These are phyloP conservation scores for Claviceps maximensis DNA, from an alignment of 2,329 filamentous ascomycete species.

Conservation along the genomic window DNA sequence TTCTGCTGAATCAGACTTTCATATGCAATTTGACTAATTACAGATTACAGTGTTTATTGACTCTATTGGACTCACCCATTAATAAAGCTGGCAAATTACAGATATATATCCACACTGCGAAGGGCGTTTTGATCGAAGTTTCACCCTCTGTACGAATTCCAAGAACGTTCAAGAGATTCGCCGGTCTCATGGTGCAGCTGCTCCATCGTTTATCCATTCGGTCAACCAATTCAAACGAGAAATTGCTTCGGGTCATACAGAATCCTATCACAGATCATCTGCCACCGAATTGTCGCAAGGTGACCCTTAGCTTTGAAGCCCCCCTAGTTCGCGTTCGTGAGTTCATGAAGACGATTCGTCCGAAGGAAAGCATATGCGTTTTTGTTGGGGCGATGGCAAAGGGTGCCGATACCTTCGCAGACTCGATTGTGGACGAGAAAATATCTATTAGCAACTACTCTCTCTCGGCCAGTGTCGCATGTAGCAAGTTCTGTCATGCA, in stretches of 20 bases:
- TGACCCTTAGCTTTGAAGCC: conserved; percentile 90
- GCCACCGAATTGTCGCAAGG: conserved; percentile 92
- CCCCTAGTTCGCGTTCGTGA: conserved; percentile 77
- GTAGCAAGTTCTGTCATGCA: conserved; percentile 98
- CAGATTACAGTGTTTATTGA: conserved; percentile 69
- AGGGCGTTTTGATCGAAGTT: conserved; percentile 93
- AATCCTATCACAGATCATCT: conserved; percentile 97
- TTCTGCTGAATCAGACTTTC: conserved; percentile 3
- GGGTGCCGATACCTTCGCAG: conserved; percentile 88
- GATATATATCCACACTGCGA: conserved; percentile 97
- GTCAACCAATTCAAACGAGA: conserved; percentile 93
- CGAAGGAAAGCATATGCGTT: conserved; percentile 89
- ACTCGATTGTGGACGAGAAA: conserved; percentile 87
- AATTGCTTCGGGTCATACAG: conserved; percentile 91
- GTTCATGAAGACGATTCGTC: conserved; percentile 66
- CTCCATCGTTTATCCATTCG: conserved; percentile 91
- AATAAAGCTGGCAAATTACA: conserved; percentile 97
- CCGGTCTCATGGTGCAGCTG: conserved; percentile 95
- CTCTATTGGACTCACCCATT: conserved; percentile 91
- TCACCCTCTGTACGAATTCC: conserved; percentile 97
- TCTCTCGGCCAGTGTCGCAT: conserved; percentile 91
- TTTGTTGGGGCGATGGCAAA: conserved; percentile 99
- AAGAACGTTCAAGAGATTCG: conserved; percentile 96
- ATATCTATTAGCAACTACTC: conserved; percentile 99
- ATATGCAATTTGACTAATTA: conserved; percentile 27